Conservation (phyloP, 2,329 filamentous ascomycete species). For the Neofusicoccum parvum region DNA sequence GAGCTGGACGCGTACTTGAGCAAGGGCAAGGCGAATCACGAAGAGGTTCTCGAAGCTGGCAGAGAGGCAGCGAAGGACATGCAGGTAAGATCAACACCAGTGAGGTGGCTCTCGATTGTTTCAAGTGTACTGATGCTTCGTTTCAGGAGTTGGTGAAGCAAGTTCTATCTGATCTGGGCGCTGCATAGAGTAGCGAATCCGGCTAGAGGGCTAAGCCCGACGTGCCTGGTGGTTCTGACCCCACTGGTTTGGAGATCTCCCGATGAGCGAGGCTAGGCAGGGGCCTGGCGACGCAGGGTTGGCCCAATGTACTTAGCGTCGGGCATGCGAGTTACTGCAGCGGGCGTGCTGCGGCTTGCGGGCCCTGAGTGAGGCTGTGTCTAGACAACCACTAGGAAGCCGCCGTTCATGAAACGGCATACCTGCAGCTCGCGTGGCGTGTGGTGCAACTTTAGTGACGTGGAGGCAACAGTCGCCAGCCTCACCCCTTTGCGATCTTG, state of each 20-base stretch:
- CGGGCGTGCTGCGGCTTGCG: background rate
- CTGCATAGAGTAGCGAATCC: conserved; percentile 17
- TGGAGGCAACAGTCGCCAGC: background rate
- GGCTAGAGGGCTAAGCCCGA: background rate
- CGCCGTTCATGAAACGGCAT: background rate
- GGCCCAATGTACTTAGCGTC: conserved; percentile 9
- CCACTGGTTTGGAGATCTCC: conserved; percentile 2
- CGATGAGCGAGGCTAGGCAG: background rate
- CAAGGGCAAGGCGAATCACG: conserved; percentile 64
- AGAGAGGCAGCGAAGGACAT: conserved; percentile 63
- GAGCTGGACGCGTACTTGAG: conserved; percentile 59
- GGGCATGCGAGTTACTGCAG: background rate
- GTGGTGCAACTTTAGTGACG: background rate
- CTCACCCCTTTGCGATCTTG: conserved; percentile 39
- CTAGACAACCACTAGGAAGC: background rate
- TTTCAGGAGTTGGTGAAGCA: conserved; percentile 46
- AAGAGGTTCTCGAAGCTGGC: conserved; percentile 66
- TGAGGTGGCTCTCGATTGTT: conserved; percentile 1
- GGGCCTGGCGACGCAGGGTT: conserved; percentile 14
- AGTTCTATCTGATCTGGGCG: conserved; percentile 44
- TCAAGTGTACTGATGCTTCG: conserved; percentile 13
- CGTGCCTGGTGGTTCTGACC: background rate
- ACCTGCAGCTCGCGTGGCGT: background rate
- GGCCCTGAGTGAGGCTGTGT: conserved; percentile 7
- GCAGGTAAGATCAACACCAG: conserved; percentile 48